Conservation (phyloP, 306 rosid species). For the Inga laurina region DNA sequence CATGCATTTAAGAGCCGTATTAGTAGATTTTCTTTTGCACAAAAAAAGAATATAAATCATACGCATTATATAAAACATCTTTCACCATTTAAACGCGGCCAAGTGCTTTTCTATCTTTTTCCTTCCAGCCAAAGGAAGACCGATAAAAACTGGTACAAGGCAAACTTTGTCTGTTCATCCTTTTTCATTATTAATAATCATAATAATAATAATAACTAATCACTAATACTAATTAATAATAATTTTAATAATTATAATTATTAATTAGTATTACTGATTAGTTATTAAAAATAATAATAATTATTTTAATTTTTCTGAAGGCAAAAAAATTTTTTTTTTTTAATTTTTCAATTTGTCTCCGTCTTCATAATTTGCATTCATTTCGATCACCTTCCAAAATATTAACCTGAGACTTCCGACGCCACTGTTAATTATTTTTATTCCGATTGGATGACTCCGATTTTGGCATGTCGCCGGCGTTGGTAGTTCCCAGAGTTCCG, state of each 20-base stretch:
- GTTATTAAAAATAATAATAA: too few species aligned
- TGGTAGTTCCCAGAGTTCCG: constrained; percentile 40
- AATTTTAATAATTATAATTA: not conserved
- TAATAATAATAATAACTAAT: too few species aligned
- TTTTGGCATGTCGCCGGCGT: constrained; percentile 48
- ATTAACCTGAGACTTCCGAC: not conserved
- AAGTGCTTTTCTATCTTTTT: not conserved
- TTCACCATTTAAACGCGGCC: too few species aligned
- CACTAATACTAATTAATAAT: too few species aligned
- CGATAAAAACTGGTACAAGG: not conserved
- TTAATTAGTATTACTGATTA: not conserved
- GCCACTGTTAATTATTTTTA: not conserved
- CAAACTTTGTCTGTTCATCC: not conserved
- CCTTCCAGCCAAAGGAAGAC: not conserved
- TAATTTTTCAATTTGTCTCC: not conserved
- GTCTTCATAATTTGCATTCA: not conserved
- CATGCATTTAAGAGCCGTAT: too few species aligned
- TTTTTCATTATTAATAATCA: not conserved
- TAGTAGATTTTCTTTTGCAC: too few species aligned
- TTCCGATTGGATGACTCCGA: constrained; percentile 32
- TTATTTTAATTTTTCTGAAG: too few species aligned
- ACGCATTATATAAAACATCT: too few species aligned
- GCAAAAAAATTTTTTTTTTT: too few species aligned
- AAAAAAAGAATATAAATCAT: too few species aligned
- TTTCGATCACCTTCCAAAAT: not conserved